These are phyloP conservation scores for Cucumis melo DNA, from an alignment of 306 rosid genomes.

Conservation along the genomic window DNA sequence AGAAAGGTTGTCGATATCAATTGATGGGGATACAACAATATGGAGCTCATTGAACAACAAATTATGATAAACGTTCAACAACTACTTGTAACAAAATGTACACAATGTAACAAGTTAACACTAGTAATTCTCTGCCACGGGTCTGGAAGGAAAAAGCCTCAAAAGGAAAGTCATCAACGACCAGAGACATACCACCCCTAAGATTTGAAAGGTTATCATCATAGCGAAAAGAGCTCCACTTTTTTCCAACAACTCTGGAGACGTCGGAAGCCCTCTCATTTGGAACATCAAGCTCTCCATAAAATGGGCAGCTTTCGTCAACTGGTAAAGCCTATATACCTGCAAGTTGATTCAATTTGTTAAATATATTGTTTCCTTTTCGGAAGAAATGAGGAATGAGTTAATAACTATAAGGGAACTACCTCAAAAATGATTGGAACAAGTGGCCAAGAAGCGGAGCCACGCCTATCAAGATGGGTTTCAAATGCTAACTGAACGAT, in stretches of 20 bases:
- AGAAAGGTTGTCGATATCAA: not conserved
- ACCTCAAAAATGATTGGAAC: slow-evolving; percentile 83
- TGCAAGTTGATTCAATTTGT: slow-evolving; percentile 20
- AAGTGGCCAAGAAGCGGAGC: slow-evolving; percentile 76
- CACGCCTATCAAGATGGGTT: slow-evolving; percentile 20
- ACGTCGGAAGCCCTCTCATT: slow-evolving; percentile 35
- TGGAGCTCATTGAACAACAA: not conserved
- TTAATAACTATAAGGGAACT: not conserved
- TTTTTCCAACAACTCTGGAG: slow-evolving; percentile 46
- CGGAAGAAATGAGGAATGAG: not conserved
- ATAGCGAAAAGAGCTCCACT: slow-evolving; percentile 53
- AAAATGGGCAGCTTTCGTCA: slow-evolving; percentile 59
- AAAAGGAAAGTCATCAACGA: slow-evolving; percentile 68
- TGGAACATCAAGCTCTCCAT: slow-evolving; percentile 43
- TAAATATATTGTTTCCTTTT: not conserved
- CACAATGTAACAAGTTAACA: slow-evolving; percentile 2
- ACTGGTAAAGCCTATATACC: slow-evolving; percentile 70
- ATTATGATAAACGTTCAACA: not conserved
- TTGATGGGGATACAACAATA: not conserved
- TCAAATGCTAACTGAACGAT: slow-evolving; percentile 55
- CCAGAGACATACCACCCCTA: slow-evolving; percentile 73
- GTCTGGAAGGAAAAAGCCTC: slow-evolving; percentile 91
- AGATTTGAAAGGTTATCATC: slow-evolving; percentile 40
- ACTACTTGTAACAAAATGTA: not conserved
- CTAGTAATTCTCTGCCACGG: slow-evolving; percentile 78